Conservation (phyloP, 257 asterid species). For the Thymus quinquecostatus region DNA sequence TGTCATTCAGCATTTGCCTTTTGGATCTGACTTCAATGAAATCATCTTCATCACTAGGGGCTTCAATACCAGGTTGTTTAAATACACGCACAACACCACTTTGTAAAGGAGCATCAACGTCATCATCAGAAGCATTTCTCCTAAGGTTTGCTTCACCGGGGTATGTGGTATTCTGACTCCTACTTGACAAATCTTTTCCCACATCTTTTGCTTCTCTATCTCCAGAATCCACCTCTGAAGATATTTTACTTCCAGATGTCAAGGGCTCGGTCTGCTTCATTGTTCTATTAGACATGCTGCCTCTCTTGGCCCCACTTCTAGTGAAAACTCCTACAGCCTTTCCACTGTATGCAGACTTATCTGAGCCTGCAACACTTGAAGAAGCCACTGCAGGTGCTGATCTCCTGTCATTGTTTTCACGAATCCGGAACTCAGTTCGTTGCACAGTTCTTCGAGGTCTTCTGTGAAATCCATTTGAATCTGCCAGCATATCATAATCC, state of each 20-base stretch:
- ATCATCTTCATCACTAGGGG: slow-evolving; percentile 94
- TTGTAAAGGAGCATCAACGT: slow-evolving; percentile 91
- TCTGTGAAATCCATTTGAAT: slow-evolving; percentile 68
- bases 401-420: slow-evolving; percentile 71
- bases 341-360: slow-evolving; percentile 51
- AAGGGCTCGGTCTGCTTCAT: slow-evolving; percentile 53
- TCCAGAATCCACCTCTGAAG: slow-evolving; percentile 48
- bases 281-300: slow-evolving; percentile 54
- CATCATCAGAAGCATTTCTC: slow-evolving; percentile 69
- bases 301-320: slow-evolving; percentile 86
- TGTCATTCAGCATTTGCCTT: slow-evolving; percentile 93
- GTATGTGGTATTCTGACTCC: slow-evolving; percentile 41
- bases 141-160: slow-evolving; percentile 53
- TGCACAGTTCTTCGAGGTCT: slow-evolving; percentile 73
- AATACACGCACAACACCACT: slow-evolving; percentile 93
- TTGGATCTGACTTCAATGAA: slow-evolving; percentile 95
- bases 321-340: slow-evolving; percentile 50
- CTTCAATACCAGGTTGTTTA: slow-evolving; percentile 93
- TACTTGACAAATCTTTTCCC: slow-evolving; percentile 39
- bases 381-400: slow-evolving; percentile 43
- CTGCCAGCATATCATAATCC: slow-evolving; percentile 48
- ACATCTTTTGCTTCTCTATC: slow-evolving; percentile 46
- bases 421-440: slow-evolving; percentile 76
- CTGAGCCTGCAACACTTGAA: slow-evolving; percentile 42
- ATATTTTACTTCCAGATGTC: slow-evolving; percentile 41